Conservation (phyloP, 345 rosid genomes). For the Schrenkiella parvula region DNA sequence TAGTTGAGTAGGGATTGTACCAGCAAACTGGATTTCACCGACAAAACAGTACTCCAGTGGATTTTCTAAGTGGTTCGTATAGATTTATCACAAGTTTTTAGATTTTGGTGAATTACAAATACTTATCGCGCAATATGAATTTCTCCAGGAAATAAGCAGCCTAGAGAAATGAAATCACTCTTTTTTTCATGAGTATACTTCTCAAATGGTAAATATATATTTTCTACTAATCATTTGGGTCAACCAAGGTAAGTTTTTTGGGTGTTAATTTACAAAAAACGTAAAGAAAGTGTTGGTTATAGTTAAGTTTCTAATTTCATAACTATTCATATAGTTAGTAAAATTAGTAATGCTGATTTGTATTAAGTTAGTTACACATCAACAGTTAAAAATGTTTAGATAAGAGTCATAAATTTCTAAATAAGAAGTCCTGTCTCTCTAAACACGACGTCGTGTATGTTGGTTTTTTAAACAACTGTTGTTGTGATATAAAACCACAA, state of each 20-base stretch:
- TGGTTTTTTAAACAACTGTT: too few relatives aligned
- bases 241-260: background rate
- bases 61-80: conserved; percentile 45
- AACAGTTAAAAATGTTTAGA: too few relatives aligned
- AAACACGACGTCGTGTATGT: too few relatives aligned
- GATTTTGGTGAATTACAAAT: conserved; percentile 40
- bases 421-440: too few relatives aligned
- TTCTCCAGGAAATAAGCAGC: conserved; percentile 43
- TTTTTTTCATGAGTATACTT: conserved; percentile 30
- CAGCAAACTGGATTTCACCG: conserved; percentile 48
- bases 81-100: conserved; percentile 44
- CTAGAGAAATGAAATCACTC: conserved; percentile 41
- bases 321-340: too few relatives aligned
- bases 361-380: too few relatives aligned
- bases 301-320: too few relatives aligned
- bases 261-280: background rate
- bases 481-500: too few relatives aligned
- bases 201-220: conserved; percentile 38
- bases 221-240: background rate
- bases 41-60: conserved; percentile 71
- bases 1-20: conserved; percentile 37
- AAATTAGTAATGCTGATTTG: too few relatives aligned
- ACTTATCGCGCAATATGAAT: conserved; percentile 37
- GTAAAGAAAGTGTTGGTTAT: too few relatives aligned
- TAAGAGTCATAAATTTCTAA: too few relatives aligned